A percentile compares a stretch with the other conserved stretches of the same genome.
Evolutionary conservation across 2,329 filamentous ascomycete genomes (phyloP).

Genomic region (Trichoderma semiorbis): DNA sequence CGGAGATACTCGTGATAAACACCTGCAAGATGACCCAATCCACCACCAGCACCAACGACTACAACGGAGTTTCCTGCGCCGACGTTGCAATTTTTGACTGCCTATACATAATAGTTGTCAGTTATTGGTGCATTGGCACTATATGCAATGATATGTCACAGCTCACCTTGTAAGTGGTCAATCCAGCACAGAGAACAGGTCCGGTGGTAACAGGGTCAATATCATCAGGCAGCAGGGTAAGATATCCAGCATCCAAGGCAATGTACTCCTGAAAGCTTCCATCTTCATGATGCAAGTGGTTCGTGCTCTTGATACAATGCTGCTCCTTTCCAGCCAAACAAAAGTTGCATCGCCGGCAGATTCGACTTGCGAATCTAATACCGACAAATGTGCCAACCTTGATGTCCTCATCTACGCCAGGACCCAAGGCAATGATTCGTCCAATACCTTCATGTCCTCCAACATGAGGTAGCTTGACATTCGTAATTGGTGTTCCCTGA

Average conservation of each 20-base stretch:
- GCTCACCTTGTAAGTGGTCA: conserved; percentile 22
- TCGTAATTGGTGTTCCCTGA: conserved; percentile 17
- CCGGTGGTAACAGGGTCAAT: conserved; percentile 19
- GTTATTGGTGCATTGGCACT: neutral
- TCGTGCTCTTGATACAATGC: conserved; percentile 21
- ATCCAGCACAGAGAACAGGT: conserved; percentile 19
- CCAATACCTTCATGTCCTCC: conserved; percentile 21
- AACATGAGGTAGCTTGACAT: conserved; percentile 21
- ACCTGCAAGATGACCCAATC: conserved; percentile 22
- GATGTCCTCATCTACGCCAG: conserved; percentile 18
- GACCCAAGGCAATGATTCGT: conserved; percentile 18
- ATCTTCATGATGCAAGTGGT: conserved; percentile 22
- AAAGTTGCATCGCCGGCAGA: conserved; percentile 19
- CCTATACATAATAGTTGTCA: neutral
- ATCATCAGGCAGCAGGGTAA: conserved; percentile 17
- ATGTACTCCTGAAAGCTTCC: conserved; percentile 23
- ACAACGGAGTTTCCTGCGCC: conserved; percentile 21
- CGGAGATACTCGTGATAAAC: neutral
- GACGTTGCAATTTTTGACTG: conserved; percentile 22
- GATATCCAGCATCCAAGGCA: conserved; percentile 17
- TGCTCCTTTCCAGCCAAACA: conserved; percentile 21
- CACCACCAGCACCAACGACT: conserved; percentile 19
- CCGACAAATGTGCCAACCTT: conserved; percentile 19
- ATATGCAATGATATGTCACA: no score
- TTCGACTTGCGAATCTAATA: conserved; percentile 17